Conservation (phyloP, 1,139 yeast species). For the Sugiyamaella castrensis region DNA sequence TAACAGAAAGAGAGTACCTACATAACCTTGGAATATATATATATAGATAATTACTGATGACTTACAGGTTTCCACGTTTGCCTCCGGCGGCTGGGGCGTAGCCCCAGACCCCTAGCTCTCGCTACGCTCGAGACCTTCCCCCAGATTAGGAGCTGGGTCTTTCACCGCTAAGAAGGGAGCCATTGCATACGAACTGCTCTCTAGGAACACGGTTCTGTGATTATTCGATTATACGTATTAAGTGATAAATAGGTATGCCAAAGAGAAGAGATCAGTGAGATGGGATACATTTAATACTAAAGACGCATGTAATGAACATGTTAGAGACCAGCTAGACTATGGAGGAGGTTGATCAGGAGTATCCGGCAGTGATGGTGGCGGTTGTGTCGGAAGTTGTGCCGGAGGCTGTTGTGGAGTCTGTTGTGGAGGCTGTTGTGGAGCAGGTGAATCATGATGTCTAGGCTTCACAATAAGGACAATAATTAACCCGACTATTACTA, state of each 20-base stretch:
- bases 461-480: constrained; percentile 74
- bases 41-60: constrained; percentile 10
- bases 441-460: constrained; percentile 29
- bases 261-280: too few relatives aligned
- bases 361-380: constrained; percentile 1
- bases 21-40: constrained; percentile 11
- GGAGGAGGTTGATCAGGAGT: neutral
- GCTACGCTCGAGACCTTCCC: neutral
- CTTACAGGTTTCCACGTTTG: neutral
- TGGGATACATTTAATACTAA: too few relatives aligned
- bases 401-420: constrained; percentile 16
- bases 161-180: too few relatives aligned
- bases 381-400: neutral
- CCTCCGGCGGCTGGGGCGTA: too few relatives aligned
- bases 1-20: neutral
- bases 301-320: too few relatives aligned
- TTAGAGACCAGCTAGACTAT: too few relatives aligned
- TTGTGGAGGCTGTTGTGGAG: constrained; percentile 21
- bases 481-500: constrained; percentile 69
- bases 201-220: too few relatives aligned
- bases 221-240: neutral
- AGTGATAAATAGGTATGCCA: too few relatives aligned
- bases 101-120: too few relatives aligned
- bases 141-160: too few relatives aligned
- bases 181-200: too few relatives aligned